phyloP scores from a whole-genome alignment of 2,329 filamentous ascomycete genomes.

The Penicillium sp. region DNA sequence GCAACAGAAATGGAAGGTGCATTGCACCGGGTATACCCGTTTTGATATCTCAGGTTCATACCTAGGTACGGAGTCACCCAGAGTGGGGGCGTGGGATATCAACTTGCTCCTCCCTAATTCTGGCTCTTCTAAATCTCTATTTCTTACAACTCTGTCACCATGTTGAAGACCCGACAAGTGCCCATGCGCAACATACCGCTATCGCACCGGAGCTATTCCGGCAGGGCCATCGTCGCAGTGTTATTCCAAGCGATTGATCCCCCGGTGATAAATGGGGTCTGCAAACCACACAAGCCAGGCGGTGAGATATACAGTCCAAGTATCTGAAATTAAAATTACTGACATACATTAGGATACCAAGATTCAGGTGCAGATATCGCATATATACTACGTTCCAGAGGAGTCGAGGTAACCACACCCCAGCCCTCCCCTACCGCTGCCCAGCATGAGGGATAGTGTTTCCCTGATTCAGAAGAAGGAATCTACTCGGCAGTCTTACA shows the following conservation, averaged over 20 bases:
- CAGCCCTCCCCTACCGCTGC: slow-evolving; percentile 29
- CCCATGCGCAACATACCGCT: background rate
- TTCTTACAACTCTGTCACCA: background rate
- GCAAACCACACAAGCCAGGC: slow-evolving; percentile 52
- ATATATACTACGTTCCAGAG: slow-evolving; percentile 37
- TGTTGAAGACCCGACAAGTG: background rate
- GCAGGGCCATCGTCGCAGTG: slow-evolving; percentile 40
- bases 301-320: slow-evolving; percentile 28
- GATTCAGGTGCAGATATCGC: slow-evolving; percentile 53
- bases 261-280: slow-evolving; percentile 49
- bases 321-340: background rate
- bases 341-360: slow-evolving; percentile 42
- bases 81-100: no score
- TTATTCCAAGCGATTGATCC: slow-evolving; percentile 51
- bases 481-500: slow-evolving; percentile 42
- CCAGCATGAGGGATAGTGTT: slow-evolving; percentile 41
- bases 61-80: no score
- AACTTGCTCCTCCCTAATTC: background rate
- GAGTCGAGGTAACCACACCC: slow-evolving; percentile 37
- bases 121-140: background rate
- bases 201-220: background rate
- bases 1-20: no score
- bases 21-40: no score
- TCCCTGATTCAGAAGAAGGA: slow-evolving; percentile 46
- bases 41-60: no score